A percentile compares a stretch with the other conserved stretches of the same genome.
Conservation (phyloP, 1,284 basidiomycete genomes). For the Irpex lacteus region DNA sequence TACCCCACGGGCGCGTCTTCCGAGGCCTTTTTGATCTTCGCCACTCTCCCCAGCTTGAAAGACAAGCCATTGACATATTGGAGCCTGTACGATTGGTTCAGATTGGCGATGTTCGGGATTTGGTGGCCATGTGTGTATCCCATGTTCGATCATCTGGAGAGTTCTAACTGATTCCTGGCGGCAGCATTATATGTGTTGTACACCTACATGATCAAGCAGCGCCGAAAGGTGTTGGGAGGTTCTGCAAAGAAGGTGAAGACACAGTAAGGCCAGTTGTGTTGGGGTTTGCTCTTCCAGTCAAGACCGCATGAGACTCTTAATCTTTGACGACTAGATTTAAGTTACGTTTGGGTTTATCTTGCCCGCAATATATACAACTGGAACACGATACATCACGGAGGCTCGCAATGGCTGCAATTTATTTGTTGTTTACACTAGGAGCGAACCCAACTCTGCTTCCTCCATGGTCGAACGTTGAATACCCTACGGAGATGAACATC, state of each 20-base stretch:
- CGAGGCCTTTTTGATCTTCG: constrained; percentile 84
- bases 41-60: constrained; percentile 51
- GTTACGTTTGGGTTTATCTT: neutral
- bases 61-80: constrained; percentile 30
- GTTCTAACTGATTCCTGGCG: neutral
- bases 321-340: neutral
- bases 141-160: neutral
- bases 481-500: constrained; percentile 37
- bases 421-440: constrained; percentile 50
- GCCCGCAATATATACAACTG: neutral
- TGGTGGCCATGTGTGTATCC: constrained; percentile 86
- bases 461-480: constrained; percentile 58
- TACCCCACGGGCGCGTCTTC: constrained; percentile 92
- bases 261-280: constrained; percentile 29
- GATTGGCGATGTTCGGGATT: constrained; percentile 66
- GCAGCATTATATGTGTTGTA: constrained; percentile 85
- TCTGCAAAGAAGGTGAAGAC: constrained; percentile 23
- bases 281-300: neutral
- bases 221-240: constrained; percentile 71
- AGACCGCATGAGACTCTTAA: neutral
- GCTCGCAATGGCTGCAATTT: neutral
- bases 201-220: constrained; percentile 85
- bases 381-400: neutral
- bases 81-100: constrained; percentile 53
- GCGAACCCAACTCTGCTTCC: constrained; percentile 57